Evolutionary conservation across 345 rosid genomes (phyloP), one percentile per base, ranked within the genome.

Genomic region (Geranium brycei): DNA sequence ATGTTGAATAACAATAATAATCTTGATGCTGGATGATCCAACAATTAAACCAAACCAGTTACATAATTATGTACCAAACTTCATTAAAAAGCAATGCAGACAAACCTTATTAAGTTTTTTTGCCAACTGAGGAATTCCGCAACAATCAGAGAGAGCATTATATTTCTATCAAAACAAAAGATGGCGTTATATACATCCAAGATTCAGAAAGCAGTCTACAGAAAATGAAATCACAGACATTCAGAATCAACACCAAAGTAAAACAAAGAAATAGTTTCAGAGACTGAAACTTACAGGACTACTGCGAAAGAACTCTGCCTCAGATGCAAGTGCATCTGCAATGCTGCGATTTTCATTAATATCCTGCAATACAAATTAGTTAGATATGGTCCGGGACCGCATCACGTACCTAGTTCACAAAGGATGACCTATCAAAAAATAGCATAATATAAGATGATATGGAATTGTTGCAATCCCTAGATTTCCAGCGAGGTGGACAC

Each of bases 81-180:
- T 47, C 1, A 47, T 47, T 13, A 53, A 7, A 51, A 23, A 14
- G 30, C 28, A 51, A 8, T n/a, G 40, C 28, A 47, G 55, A 63
- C 64, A 69, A 64, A 84, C 93, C 85, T 84, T 85, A 73, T 87
- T 87, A 71, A 87, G 69, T 83, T 82, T 84, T 72, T 81, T 82
- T 14, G 93, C 93, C 62, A 84, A 81, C 77, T 84, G 82, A 58
- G 89, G 87, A 65, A 84, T 72, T 62, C 93, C 93, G 58, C 86
- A 70, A 69, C 73, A 83, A 75, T 87, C 83, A 51, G 83, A 38
- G 40, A 87, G 83, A 47, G 53, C 53, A 13, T 47, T 47, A 47
- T 47, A 47, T 47, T 47, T 47, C 53, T 47, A 47, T 47, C 15
- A 13, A 47, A 47, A 47, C 13, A 47, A 47, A 47, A 35, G 41